Conservation (phyloP, 1,284 basidiomycete species). For the Wolfiporia cocos region DNA sequence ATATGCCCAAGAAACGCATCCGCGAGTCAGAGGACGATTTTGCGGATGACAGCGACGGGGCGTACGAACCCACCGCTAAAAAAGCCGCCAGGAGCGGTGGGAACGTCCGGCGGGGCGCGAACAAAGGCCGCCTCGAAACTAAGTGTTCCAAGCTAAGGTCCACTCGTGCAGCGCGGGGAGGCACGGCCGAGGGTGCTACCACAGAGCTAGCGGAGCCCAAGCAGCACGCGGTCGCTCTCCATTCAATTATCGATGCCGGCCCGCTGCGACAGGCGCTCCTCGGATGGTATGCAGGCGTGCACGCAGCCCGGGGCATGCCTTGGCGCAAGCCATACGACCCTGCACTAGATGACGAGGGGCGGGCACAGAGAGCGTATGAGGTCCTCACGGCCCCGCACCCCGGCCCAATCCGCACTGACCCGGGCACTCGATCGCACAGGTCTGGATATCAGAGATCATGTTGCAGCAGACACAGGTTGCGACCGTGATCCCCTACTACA, state of each 20-base stretch:
- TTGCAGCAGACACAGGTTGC: conserved; percentile 92
- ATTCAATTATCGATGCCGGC: conserved; percentile 29
- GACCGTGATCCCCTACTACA: conserved; percentile 89
- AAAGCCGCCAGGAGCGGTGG: too few species aligned
- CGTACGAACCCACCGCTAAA: too few species aligned
- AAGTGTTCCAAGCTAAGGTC: too few species aligned
- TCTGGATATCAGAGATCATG: conserved; percentile 94
- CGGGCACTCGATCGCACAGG: conserved; percentile 33
- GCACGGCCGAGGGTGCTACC: too few species aligned
- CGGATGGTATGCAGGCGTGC: conserved; percentile 65
- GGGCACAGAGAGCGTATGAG: conserved; percentile 76
- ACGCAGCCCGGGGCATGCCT: conserved; percentile 71
- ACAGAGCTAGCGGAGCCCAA: conserved; percentile 2
- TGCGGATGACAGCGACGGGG: too few species aligned
- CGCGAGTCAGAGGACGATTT: conserved; percentile 3
- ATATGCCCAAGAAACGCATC: conserved; percentile 20
- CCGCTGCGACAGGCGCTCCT: conserved; percentile 44
- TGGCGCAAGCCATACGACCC: conserved; percentile 74
- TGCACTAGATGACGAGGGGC: conserved; percentile 40
- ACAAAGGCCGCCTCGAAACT: too few species aligned
- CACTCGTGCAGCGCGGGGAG: too few species aligned
- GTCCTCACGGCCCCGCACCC: conserved; percentile 28
- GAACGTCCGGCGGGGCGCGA: too few species aligned
- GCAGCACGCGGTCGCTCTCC: conserved; percentile 28
- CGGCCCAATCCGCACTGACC: background rate